Base-by-base conservation (phyloP, 2,329 filamentous ascomycete species). In the Talaromyces sp. region DNA sequence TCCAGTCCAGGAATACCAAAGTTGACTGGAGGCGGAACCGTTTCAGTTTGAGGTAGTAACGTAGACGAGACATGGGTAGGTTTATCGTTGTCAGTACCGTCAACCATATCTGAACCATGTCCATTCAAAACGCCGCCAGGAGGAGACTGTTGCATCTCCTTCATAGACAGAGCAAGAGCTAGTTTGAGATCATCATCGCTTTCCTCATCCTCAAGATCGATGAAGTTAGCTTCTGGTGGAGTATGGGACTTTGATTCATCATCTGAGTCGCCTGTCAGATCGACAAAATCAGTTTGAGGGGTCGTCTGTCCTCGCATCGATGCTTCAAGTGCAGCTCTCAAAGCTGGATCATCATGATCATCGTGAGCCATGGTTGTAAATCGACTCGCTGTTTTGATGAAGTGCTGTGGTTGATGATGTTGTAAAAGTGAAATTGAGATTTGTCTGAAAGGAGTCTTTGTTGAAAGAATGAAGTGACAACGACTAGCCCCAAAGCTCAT, bases 1-100 rank as follows among this genome's bases (percentile, higher is more conserved):
- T 97, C 86, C 1, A 96, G 77, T 3, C 85, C 84, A 4, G 84
- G 72, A 0, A 87, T 70, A 0, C 82, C 81, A 11, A 62, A 66
- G 7, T 56, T 29, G 15, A 58, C 38, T 34, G 49, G 29, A 38
- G 63, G 31, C 15, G 38, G 38, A 49, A 36, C 36, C 22, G 56
- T 8, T 34, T 56, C 34, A 6, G 34, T n/a, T 51, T 27, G 45
- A 54, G 10, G 5, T 13, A 27, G 25, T 25, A 40, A 22, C 15
- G 19, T 10, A 17, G 45, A 10, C 25, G 40, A 34, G 25, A 36
- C n/a, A 36, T 58, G 17, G n/a, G n/a, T n/a, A n/a, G 61, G 22
- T 22, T 58, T 56, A 27, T 47, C 51, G 22, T n/a, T 27, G n/a
- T 56, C 13, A 6, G 29, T 54, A 25, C n/a, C 6, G 31, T 56